Conservation (phyloP, 345 rosid species). For the Euphorbia peplus region DNA sequence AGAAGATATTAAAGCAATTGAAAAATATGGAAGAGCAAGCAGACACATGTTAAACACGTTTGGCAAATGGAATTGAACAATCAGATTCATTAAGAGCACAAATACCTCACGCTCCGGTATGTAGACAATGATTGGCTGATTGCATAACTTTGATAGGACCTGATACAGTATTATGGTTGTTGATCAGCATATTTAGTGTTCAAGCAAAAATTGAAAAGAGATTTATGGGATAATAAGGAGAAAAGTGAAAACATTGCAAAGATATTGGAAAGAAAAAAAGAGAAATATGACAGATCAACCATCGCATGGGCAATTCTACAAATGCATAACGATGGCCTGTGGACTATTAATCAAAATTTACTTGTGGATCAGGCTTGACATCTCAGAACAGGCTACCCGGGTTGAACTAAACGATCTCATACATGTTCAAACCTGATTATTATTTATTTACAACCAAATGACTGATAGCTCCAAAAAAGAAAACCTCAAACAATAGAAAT, state of each 20-base stretch:
- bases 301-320: neutral
- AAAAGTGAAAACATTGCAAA: neutral
- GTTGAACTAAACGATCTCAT: no score
- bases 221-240: neutral
- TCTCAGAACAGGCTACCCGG: no score
- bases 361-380: no score
- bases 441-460: neutral
- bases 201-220: conserved; percentile 11
- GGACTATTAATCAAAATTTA: no score
- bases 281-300: neutral
- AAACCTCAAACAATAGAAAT: neutral
- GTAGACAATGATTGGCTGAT: conserved; percentile 70
- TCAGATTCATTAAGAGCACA: neutral
- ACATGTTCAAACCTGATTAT: no score
- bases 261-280: neutral
- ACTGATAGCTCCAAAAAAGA: neutral
- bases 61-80: neutral
- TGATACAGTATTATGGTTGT: conserved; percentile 24
- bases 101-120: conserved; percentile 84
- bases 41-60: neutral
- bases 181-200: conserved; percentile 10
- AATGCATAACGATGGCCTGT: no score
- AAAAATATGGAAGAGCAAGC: neutral
- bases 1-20: neutral
- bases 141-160: conserved; percentile 80